These are phyloP conservation scores for Yamadazyma mexicana DNA, from an alignment of 1,139 yeast genomes.

Conservation along the genomic window DNA sequence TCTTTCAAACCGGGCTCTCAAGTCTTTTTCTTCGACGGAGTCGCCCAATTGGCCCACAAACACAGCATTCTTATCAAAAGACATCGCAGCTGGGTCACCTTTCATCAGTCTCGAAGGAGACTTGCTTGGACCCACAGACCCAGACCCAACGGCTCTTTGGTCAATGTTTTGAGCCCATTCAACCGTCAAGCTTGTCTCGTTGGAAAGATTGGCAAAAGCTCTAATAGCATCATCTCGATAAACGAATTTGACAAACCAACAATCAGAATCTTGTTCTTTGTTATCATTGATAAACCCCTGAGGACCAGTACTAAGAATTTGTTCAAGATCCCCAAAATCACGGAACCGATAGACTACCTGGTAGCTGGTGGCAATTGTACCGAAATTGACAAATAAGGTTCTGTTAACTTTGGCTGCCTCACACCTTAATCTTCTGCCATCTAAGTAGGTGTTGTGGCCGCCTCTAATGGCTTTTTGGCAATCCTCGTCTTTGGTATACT, in stretches of 20 bases:
- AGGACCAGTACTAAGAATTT: conserved; percentile 52
- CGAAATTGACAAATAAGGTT: conserved; percentile 60
- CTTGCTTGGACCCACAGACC: neutral
- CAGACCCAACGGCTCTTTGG: conserved; percentile 2
- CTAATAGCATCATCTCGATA: conserved; percentile 89
- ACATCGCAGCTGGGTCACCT: neutral
- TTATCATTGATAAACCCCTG: conserved; percentile 27
- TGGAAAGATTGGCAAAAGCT: conserved; percentile 73
- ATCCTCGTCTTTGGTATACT: conserved; percentile 69
- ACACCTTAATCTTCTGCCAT: conserved; percentile 79
- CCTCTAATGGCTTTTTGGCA: conserved; percentile 65
- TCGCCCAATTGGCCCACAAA: conserved; percentile 73
- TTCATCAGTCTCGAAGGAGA: neutral
- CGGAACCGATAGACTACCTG: conserved; percentile 41
- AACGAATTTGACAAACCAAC: conserved; percentile 80
- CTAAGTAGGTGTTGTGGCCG: conserved; percentile 68
- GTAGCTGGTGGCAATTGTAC: conserved; percentile 21
- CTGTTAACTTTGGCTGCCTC: conserved; percentile 91
- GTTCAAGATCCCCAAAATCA: conserved; percentile 74
- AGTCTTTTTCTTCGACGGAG: conserved; percentile 51
- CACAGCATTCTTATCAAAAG: conserved; percentile 65
- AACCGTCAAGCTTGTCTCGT: conserved; percentile 52
- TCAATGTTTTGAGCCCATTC: conserved; percentile 88
- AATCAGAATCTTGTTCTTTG: conserved; percentile 8
- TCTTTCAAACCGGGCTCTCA: conserved; percentile 56